Base-by-base conservation (phyloP, 148 eudicot genomes). In the Limonium bicolor region DNA sequence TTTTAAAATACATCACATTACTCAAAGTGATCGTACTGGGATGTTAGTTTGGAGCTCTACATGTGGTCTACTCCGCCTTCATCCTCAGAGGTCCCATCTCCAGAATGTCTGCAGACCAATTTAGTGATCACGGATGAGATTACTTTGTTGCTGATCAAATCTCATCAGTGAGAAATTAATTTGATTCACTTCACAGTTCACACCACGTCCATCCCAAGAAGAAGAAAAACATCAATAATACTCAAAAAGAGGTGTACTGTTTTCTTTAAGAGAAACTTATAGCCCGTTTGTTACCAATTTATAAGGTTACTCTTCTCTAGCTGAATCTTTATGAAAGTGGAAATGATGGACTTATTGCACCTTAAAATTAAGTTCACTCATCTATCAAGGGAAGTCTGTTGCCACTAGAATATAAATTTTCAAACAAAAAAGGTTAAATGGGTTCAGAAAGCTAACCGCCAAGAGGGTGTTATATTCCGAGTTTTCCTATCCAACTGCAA, bases 401-500 rank as follows among this genome's bases (percentile, higher is more conserved):
- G n/a, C n/a, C n/a, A n/a, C n/a, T n/a, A n/a, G n/a, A n/a, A n/a
- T n/a, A 16, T 20, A 36, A 15, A 22, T 49, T 27, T 10, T 4
- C 15, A 45, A 25, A 3, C 7, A 9, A 6, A 27, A 13, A 21
- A 24, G 12, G 0, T 25, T 7, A 6, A 26, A 17, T 17, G 12
- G 61, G 36, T 7, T 43, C 12, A 27, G 53, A 53, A 30, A 72
- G n/a, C 69, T 41, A 28, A 83, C 95, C 99, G 69, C 93, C 99
- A 85, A 37, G 95, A 85, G 30, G 80, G 63, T 38, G 97, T 75
- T 21, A 80, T 56, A 60, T 77, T 77, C 31, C 97, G 82, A 58
- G 99, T 72, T 61, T 90, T 90, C 58, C 93, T 77, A 61, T 90
- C 95, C 82, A 90, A 50, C 41, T 90, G 99, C 58, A 90, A 71